Conservation (phyloP, 495 filamentous ascomycete genomes). For the Neurospora hispaniola region DNA sequence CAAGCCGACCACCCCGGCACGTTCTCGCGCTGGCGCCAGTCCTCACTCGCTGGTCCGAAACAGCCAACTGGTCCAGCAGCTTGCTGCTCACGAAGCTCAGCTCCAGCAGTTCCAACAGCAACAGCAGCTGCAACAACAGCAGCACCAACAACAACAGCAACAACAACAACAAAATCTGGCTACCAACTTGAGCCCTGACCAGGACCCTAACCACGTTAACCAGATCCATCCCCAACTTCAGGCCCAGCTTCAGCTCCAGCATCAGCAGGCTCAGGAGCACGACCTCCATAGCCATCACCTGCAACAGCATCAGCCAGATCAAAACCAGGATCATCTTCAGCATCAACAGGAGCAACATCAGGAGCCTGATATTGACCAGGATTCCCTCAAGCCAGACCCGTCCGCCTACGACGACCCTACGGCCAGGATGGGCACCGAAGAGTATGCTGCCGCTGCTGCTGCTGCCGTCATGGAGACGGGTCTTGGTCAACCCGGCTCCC, state of each 20-base stretch:
- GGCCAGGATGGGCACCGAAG: constrained; percentile 30
- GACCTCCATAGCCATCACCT: neutral
- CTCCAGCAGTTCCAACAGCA: constrained; percentile 1
- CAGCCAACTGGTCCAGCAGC: constrained; percentile 8
- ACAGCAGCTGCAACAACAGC: constrained; percentile 1
- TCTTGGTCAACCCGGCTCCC: constrained; percentile 3
- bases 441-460: constrained; percentile 28
- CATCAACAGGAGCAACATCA: neutral
- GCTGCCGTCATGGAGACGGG: constrained; percentile 26
- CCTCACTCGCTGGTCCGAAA: constrained; percentile 1
- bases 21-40: constrained; percentile 18
- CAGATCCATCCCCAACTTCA: constrained; percentile 9
- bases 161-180: neutral
- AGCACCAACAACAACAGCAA: neutral
- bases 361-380: constrained; percentile 42
- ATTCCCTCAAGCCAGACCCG: constrained; percentile 45
- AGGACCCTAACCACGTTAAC: neutral
- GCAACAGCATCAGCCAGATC: neutral
- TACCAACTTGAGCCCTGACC: constrained; percentile 5
- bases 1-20: constrained; percentile 25
- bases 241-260: constrained; percentile 8
- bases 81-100: neutral
- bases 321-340: neutral
- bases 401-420: constrained; percentile 38
- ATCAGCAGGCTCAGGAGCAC: constrained; percentile 27